These are phyloP conservation scores for Fusarium cicatricum DNA, from an alignment of 2,329 filamentous ascomycete genomes.

Conservation along the genomic window DNA sequence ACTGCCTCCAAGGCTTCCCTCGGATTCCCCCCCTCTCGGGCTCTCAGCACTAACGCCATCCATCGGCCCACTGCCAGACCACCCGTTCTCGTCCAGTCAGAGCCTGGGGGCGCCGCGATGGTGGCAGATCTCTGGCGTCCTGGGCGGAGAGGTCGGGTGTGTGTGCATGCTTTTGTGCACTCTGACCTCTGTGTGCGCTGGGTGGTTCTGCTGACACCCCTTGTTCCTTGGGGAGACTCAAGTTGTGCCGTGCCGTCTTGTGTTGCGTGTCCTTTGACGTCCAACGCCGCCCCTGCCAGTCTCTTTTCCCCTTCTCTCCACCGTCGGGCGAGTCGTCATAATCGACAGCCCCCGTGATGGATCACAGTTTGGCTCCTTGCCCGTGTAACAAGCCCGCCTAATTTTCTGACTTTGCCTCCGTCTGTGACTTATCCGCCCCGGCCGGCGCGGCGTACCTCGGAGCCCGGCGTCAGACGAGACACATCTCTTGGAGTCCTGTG, in stretches of 20 bases:
- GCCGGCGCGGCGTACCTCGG: conserved; percentile 31
- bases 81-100: conserved; percentile 33
- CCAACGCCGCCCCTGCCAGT: conserved; percentile 18
- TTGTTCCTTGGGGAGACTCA: neutral
- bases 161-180: conserved; percentile 7
- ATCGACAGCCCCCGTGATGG: conserved; percentile 39
- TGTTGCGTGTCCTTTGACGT: conserved; percentile 34
- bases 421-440: conserved; percentile 18
- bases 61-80: conserved; percentile 41
- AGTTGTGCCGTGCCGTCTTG: conserved; percentile 30
- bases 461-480: conserved; percentile 20
- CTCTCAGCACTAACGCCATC: conserved; percentile 46
- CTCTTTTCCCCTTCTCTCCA: conserved; percentile 27
- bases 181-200: conserved; percentile 14
- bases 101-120: conserved; percentile 6
- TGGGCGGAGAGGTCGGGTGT: conserved; percentile 22
- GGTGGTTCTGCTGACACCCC: conserved; percentile 42
- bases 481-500: conserved; percentile 5
- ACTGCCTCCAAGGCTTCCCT: conserved; percentile 35
- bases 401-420: conserved; percentile 36
- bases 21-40: conserved; percentile 34
- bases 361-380: conserved; percentile 27
- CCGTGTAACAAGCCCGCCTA: conserved; percentile 5
- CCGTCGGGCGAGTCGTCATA: conserved; percentile 40
- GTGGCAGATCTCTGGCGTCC: conserved; percentile 32